A percentile compares a stretch with the other conserved stretches of the same genome.
Evolutionary conservation across 2,329 filamentous ascomycete genomes (phyloP).

Genomic region (Meredithiella fracta): DNA sequence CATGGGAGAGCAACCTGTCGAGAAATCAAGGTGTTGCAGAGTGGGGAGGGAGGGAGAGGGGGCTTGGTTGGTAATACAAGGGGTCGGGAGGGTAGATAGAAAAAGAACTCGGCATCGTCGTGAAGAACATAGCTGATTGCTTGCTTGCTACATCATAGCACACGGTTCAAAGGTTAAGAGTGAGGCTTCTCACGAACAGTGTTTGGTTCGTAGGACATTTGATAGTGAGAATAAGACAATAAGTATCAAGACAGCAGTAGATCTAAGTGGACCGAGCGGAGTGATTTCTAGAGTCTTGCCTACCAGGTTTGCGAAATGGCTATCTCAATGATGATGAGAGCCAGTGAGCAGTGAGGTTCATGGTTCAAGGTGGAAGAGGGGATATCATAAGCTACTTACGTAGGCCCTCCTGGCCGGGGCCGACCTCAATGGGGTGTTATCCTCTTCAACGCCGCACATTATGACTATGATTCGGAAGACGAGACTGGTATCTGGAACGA

Average conservation of each 20-base stretch:
- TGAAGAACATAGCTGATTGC: neutral
- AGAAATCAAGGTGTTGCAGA: too few relatives aligned
- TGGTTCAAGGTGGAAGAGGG: neutral
- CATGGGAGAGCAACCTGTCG: neutral
- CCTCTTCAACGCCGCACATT: slow-evolving; percentile 13
- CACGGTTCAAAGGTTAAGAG: neutral
- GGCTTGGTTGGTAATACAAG: too few relatives aligned
- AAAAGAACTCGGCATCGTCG: too few relatives aligned
- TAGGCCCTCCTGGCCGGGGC: slow-evolving; percentile 3
- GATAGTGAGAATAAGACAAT: neutral
- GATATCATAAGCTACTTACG: slow-evolving; percentile 4
- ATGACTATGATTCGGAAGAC: neutral
- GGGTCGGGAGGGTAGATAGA: too few relatives aligned
- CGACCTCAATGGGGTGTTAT: slow-evolving; percentile 9
- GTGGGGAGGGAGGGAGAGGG: too few relatives aligned
- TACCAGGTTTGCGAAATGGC: too few relatives aligned
- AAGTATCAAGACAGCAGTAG: neutral
- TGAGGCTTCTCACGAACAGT: neutral
- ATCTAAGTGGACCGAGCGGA: neutral
- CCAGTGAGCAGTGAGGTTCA: too few relatives aligned
- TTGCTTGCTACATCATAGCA: neutral
- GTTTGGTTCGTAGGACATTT: neutral
- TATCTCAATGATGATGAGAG: too few relatives aligned
- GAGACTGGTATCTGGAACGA: neutral
- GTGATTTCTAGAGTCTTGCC: neutral